These are phyloP conservation scores for Buxus sempervirens DNA, from an alignment of 164 flowering plant species.

Conservation along the genomic window DNA sequence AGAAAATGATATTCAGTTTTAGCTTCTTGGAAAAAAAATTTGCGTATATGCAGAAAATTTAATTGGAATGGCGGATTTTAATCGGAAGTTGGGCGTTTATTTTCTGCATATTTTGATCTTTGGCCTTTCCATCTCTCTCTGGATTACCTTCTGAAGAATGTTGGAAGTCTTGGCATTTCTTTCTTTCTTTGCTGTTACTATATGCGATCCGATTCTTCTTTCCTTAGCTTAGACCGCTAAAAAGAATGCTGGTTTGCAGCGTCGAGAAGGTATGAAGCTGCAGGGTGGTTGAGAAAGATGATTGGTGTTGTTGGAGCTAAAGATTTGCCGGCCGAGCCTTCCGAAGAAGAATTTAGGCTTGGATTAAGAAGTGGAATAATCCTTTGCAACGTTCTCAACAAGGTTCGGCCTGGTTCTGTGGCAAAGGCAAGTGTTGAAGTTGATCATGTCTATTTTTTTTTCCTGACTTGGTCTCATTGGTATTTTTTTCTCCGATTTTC, in stretches of 20 bases:
- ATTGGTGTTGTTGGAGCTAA: constrained; percentile 72
- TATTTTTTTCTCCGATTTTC: background rate
- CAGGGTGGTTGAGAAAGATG: constrained; percentile 78
- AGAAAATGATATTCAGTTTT: too few relatives aligned
- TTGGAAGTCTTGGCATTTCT: too few relatives aligned
- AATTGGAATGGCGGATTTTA: background rate
- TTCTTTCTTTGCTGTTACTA: too few relatives aligned
- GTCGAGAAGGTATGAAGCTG: constrained; percentile 73
- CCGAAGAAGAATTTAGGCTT: constrained; percentile 81
- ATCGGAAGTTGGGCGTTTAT: background rate
- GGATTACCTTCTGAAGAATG: too few relatives aligned
- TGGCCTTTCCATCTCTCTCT: background rate
- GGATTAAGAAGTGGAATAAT: constrained; percentile 83
- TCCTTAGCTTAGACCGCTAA: constrained; percentile 25
- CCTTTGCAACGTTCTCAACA: constrained; percentile 79
- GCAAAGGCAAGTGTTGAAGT: constrained; percentile 53
- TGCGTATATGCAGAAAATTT: background rate
- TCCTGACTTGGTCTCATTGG: too few relatives aligned
- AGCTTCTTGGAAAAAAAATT: background rate
- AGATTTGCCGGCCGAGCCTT: constrained; percentile 88
- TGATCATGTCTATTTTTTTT: background rate
- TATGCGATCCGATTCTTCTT: too few relatives aligned
- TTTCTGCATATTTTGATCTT: background rate
- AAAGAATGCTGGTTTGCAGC: constrained; percentile 32
- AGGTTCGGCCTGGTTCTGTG: constrained; percentile 80